Base-by-base conservation (phyloP, 2,329 filamentous ascomycete species). In the Hypoxylon rubiginosum region DNA sequence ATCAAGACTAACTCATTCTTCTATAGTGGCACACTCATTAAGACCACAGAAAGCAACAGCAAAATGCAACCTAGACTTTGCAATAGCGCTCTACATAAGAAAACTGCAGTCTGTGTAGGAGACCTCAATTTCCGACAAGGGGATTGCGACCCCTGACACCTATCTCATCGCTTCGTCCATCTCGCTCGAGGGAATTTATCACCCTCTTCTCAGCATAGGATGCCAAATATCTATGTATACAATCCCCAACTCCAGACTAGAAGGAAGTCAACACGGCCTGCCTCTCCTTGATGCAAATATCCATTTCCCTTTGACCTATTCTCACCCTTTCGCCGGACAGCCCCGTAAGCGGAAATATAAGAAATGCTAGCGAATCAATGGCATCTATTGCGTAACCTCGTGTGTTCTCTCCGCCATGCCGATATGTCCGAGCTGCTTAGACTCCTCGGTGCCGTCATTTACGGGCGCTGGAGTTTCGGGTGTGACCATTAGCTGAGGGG, bases 401-500 rank as follows among this genome's bases (percentile, higher is more conserved):
- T 74, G 73, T 24, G 75, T 68, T 45, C 74, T 74, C 65, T 82
- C 80, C 15, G 78, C 72, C 11, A 79, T 71, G n/a, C 74, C 76
- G 5, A 81, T 74, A 52, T 78, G 76, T 6, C 82, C 82, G 4
- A 85, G 76, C 59, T 81, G 80, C 75, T 86, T 86, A 3, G 77
- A 76, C 50, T 82, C 80, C 21, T 67, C 59, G 2, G 78, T 68
- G 6, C 77, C 74, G 10, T 72, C 77, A 2, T 80, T 78, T 0
- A 67, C 63, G 0, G 78, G 74, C 0, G 77, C 78, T 2, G 85
- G 84, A 0, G 85, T 86, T 15, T 82, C 84, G 0, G 84, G 83
- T 0, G 84, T 86, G n/a, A 87, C 71, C 43, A 80, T 81, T 0
- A 86, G 71, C 41, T 83, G 77, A 0, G 84, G 84, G 0, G 82